Evolutionary conservation across 352 stramenopile species (phyloP).

Genomic region (Globisporangium emineosum): DNA sequence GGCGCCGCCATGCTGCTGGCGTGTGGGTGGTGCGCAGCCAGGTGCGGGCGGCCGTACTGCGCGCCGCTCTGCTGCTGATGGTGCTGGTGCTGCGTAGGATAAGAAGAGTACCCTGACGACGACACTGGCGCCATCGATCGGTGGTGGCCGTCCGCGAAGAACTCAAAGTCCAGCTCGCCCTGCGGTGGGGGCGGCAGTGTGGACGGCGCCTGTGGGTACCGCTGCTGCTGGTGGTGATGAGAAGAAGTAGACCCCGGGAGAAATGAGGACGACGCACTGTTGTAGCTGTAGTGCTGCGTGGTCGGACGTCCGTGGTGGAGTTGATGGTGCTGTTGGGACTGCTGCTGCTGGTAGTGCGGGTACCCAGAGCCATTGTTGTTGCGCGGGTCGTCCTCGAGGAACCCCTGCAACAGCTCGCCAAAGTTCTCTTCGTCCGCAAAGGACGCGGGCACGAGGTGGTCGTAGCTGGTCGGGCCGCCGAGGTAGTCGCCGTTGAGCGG

Average conservation of each 20-base stretch:
- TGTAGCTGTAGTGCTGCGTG: constrained; percentile 8
- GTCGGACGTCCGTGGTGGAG: neutral
- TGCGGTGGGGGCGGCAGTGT: constrained; percentile 18
- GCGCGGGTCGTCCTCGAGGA: constrained; percentile 64
- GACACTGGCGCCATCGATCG: neutral
- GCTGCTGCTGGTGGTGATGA: constrained; percentile 20
- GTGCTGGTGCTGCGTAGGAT: constrained; percentile 5
- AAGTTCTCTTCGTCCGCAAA: constrained; percentile 70
- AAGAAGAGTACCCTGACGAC: neutral
- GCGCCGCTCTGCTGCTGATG: neutral
- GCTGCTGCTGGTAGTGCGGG: constrained; percentile 20
- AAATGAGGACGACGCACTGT: constrained; percentile 4
- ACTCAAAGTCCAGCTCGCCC: constrained; percentile 28
- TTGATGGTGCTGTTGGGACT: constrained; percentile 18
- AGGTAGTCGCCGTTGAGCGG: constrained; percentile 27
- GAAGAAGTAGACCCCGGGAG: neutral
- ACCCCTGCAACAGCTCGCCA: constrained; percentile 64
- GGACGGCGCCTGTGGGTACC: constrained; percentile 18
- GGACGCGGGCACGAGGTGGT: constrained; percentile 48
- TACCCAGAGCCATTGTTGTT: constrained; percentile 12
- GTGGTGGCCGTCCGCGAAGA: constrained; percentile 19
- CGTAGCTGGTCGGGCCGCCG: constrained; percentile 28
- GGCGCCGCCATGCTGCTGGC: constrained; percentile 14
- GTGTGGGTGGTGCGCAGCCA: constrained; percentile 12
- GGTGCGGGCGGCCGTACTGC: constrained; percentile 17